Evolutionary conservation across 2,329 filamentous ascomycete species (phyloP), one percentile per base, ranked within the genome.

Genomic region (Cladobotryum protrusum): DNA sequence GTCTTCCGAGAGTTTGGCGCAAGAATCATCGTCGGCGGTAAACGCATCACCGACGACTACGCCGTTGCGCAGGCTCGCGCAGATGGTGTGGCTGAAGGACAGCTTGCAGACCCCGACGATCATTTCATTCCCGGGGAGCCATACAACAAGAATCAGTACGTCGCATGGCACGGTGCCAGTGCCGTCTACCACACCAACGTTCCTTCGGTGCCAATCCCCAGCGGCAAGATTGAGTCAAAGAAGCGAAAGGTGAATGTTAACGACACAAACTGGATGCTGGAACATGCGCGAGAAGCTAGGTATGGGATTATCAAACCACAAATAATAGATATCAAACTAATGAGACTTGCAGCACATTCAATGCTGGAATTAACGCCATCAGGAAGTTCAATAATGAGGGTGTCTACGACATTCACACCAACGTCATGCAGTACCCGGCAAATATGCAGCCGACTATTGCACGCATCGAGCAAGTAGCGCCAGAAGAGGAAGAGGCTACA

Each of bases 71-170:
- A 83, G 57, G 86, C 86, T 32, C 81, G 83, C 44, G 85, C 84
- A 44, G 83, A 88, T 46, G 92, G 91, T 18, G 84, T 84, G 20
- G 78, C 89, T 2, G 92, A 96, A 66, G 93, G 93, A 56, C 89
- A 95, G 64, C 66, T 97, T 19, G 93, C 91, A 15, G 93, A 97
- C 62, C 92, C 92, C 0, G 86, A 90, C 53, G 93, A 99, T 67
- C 78, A 77, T 53, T 78, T 91, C 39, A 80, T 90, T 20, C 78
- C 79, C 8, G 87, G 86, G 36, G 86, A 95, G 64, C 77, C 84
- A n/a, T 99, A 99, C 76, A 96, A 99, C 75, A 90, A 92, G 72
- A 99, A 99, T 64, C 91, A 96, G 67, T 99, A 96, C 63, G 93
- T 99, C 24, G 93, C 93, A 24, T 99, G 93, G 93, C 91, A 96